A percentile compares a stretch with the other conserved stretches of the same genome.
Evolutionary conservation across 208 protist genomes (phyloP).

Genomic region (Trypanosoma grayi): DNA sequence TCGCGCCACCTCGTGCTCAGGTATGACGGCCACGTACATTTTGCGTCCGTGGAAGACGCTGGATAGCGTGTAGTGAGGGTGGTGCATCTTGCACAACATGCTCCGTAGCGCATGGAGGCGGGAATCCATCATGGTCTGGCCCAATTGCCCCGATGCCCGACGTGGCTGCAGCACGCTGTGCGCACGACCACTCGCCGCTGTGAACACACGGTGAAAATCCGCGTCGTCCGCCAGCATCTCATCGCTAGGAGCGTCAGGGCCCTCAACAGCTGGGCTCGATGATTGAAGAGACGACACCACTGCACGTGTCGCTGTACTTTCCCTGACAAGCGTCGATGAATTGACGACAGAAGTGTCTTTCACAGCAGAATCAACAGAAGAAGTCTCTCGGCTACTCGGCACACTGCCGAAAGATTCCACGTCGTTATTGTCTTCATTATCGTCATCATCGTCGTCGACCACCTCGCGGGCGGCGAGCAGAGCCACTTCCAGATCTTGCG

Average conservation of each 20-base stretch:
- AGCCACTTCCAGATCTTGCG: conserved; percentile 83
- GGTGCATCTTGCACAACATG: conserved; percentile 77
- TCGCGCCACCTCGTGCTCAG: conserved; percentile 65
- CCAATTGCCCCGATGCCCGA: background rate
- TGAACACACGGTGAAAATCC: conserved; percentile 84
- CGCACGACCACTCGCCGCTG: conserved; percentile 21
- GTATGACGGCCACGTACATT: conserved; percentile 73
- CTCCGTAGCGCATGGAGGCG: conserved; percentile 41
- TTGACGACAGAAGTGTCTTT: background rate
- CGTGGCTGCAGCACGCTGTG: background rate
- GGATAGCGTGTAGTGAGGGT: conserved; percentile 83
- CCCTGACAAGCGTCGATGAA: too few species aligned
- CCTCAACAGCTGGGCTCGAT: background rate
- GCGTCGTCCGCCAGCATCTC: conserved; percentile 26
- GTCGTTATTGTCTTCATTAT: conserved; percentile 10
- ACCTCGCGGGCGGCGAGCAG: conserved; percentile 76
- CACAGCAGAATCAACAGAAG: background rate
- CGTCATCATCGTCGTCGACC: conserved; percentile 34
- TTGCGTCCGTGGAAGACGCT: conserved; percentile 60
- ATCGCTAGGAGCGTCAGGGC: background rate
- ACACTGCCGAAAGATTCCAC: background rate
- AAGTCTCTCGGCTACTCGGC: background rate
- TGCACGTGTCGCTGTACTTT: background rate
- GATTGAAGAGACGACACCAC: background rate
- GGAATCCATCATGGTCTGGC: conserved; percentile 21